Percentiles rank a stretch among this genome's conserved stretches.
These are phyloP conservation scores for Anaeramoeba flamelloides DNA, from an alignment of 78 protist species.

Conservation along the genomic window DNA sequence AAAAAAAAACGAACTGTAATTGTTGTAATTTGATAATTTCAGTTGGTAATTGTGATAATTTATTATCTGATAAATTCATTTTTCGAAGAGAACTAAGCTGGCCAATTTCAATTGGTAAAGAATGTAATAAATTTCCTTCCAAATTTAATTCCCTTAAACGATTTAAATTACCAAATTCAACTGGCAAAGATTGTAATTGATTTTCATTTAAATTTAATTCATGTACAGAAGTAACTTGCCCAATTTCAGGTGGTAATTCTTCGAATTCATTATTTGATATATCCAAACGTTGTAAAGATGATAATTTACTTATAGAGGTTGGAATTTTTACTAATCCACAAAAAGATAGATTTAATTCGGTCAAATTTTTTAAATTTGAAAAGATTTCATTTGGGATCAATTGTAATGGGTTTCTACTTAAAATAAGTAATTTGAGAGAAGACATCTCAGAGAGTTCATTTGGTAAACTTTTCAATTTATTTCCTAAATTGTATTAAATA, in stretches of 20 bases:
- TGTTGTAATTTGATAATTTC: background rate
- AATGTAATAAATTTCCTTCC: background rate
- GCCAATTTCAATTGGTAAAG: background rate
- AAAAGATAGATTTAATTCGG: background rate
- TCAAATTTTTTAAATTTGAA: background rate
- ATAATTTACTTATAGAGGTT: background rate
- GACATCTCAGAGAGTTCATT: background rate
- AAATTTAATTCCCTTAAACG: background rate
- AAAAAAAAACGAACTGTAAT: no score
- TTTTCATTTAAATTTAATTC: constrained; percentile 1
- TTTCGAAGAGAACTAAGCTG: background rate
- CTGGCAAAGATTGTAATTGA: background rate
- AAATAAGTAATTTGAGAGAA: background rate
- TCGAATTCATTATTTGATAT: background rate
- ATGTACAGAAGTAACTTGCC: background rate
- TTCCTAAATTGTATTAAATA: background rate
- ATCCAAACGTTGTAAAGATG: background rate
- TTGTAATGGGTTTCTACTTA: background rate
- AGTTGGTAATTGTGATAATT: background rate
- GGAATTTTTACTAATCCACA: background rate
- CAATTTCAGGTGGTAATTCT: background rate
- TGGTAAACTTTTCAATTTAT: background rate
- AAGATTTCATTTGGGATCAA: background rate
- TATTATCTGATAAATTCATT: background rate
- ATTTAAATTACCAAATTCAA: background rate